Evolutionary conservation across 495 filamentous ascomycete species (phyloP).

Genomic region (Tuber melanosporum): DNA sequence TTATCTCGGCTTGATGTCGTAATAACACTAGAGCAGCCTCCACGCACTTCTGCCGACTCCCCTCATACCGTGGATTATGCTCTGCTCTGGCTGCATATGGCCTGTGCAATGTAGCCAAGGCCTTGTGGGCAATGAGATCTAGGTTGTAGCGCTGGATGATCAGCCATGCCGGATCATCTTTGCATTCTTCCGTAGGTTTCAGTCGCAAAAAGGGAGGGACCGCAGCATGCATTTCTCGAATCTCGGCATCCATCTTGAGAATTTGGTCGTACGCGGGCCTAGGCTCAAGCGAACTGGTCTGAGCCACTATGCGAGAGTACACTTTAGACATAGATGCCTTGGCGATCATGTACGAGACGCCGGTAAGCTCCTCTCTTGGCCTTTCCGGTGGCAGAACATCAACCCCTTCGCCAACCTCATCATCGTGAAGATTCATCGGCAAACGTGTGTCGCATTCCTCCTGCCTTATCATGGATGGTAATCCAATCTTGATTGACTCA

Average conservation of each 20-base stretch:
- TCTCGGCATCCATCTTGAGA: slow-evolving; percentile 62
- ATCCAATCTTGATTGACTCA: slow-evolving; percentile 83
- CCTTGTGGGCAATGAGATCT: slow-evolving; percentile 75
- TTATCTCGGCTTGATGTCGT: slow-evolving; percentile 66
- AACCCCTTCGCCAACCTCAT: slow-evolving; percentile 78
- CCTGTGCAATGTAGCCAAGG: slow-evolving; percentile 74
- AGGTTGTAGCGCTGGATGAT: slow-evolving; percentile 77
- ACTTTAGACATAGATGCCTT: slow-evolving; percentile 62
- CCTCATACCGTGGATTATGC: slow-evolving; percentile 65
- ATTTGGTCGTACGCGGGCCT: slow-evolving; percentile 66
- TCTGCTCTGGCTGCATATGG: slow-evolving; percentile 68
- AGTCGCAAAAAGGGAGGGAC: slow-evolving; percentile 66
- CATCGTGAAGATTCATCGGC: slow-evolving; percentile 87
- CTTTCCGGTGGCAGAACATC: slow-evolving; percentile 69
- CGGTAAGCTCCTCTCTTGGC: slow-evolving; percentile 70
- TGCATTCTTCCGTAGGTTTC: slow-evolving; percentile 62
- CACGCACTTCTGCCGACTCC: slow-evolving; percentile 75
- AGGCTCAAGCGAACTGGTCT: slow-evolving; percentile 37
- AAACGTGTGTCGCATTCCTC: slow-evolving; percentile 78
- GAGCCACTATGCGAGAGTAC: slow-evolving; percentile 57
- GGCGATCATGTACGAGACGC: slow-evolving; percentile 78
- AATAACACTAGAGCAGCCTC: slow-evolving; percentile 72
- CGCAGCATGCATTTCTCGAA: slow-evolving; percentile 60
- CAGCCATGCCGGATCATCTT: slow-evolving; percentile 64
- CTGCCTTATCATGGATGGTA: slow-evolving; percentile 81